Conservation (phyloP, 768 basidiomycete genomes). For the Xanthoconium stramineum region DNA sequence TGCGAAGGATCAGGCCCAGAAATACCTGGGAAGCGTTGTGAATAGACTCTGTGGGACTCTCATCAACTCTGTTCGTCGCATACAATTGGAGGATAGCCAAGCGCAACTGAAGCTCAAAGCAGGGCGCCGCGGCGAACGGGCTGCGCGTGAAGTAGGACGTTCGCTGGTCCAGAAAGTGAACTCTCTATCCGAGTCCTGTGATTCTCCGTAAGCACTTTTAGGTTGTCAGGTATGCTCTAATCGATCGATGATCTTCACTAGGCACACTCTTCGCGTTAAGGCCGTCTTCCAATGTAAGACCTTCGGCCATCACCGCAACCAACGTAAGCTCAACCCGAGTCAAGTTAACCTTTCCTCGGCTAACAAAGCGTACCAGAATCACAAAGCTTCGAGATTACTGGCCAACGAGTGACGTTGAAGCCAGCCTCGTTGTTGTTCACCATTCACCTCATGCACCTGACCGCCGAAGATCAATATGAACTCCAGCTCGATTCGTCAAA, state of each 20-base stretch:
- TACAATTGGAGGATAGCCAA: constrained; percentile 18
- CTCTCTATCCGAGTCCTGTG: constrained; percentile 12
- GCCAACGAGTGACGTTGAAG: constrained; percentile 16
- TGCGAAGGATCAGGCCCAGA: constrained; percentile 18
- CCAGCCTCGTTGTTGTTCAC: constrained; percentile 24
- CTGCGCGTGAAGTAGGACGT: constrained; percentile 8
- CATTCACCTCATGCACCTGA: constrained; percentile 28
- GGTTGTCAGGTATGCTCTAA: neutral
- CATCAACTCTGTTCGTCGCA: constrained; percentile 1
- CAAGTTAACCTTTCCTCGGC: neutral
- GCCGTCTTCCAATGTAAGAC: neutral
- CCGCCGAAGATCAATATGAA: constrained; percentile 27
- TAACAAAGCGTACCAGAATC: constrained; percentile 9
- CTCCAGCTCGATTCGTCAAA: constrained; percentile 23
- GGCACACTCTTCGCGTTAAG: constrained; percentile 19
- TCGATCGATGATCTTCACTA: neutral
- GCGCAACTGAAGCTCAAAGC: constrained; percentile 13
- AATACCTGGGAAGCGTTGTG: constrained; percentile 15
- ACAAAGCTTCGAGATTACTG: constrained; percentile 17
- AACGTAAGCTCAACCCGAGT: neutral
- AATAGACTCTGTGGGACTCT: constrained; percentile 20
- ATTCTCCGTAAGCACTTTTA: constrained; percentile 14
- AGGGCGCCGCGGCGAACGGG: constrained; percentile 14
- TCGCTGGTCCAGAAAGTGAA: constrained; percentile 20
- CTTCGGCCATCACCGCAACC: neutral